Percentiles rank a stretch among this genome's conserved stretches.
These are phyloP conservation scores for Penicillium bovifimosum DNA, from an alignment of 495 filamentous ascomycete species.

Conservation along the genomic window DNA sequence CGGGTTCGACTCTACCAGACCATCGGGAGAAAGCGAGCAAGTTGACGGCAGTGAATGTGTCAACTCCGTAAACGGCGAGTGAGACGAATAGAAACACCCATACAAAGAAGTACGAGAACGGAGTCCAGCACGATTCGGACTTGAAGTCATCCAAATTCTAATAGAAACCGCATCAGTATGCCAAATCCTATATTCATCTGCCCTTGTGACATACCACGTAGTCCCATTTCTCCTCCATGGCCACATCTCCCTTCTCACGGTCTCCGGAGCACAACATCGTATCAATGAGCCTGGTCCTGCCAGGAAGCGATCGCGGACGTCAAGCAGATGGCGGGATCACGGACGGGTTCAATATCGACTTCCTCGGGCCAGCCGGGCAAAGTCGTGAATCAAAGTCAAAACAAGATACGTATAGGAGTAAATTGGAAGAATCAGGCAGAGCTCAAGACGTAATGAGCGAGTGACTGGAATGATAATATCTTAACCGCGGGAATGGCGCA, in stretches of 20 bases:
- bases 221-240: constrained; percentile 86
- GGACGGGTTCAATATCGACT: constrained; percentile 20
- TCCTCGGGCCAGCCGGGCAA: constrained; percentile 42
- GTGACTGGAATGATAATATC: background rate
- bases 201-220: constrained; percentile 65
- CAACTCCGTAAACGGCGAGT: constrained; percentile 78
- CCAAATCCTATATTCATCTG: background rate
- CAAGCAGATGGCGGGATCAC: constrained; percentile 6
- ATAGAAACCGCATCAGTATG: constrained; percentile 9
- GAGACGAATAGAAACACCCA: constrained; percentile 74
- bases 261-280: constrained; percentile 72
- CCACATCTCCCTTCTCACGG: constrained; percentile 61
- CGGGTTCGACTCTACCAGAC: constrained; percentile 61
- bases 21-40: constrained; percentile 74
- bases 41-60: constrained; percentile 89
- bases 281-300: constrained; percentile 28
- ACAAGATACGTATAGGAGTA: constrained; percentile 2
- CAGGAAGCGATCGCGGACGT: constrained; percentile 19
- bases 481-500: constrained; percentile 23
- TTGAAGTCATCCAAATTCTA: constrained; percentile 90
- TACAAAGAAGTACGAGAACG: constrained; percentile 79
- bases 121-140: constrained; percentile 65
- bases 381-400: constrained; percentile 22
- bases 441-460: constrained; percentile 10
- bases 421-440: constrained; percentile 4